Evolutionary conservation across 768 basidiomycete genomes (phyloP).

Genomic region (Gymnopilus junonius): DNA sequence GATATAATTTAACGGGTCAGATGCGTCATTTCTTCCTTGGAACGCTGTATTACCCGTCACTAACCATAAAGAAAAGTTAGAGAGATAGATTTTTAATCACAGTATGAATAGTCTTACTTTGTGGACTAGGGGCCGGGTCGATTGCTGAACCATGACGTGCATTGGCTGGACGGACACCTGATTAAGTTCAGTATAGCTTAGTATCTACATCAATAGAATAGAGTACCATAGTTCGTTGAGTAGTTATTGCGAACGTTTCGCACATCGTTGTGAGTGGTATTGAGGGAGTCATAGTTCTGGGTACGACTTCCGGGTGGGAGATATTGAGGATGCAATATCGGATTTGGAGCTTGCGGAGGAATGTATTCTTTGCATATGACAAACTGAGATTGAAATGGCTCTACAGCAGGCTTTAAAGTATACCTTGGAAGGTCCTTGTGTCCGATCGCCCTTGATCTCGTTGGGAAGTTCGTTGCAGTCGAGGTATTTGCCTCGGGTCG

Average conservation of each 20-base stretch:
- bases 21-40: background rate
- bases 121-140: background rate
- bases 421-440: background rate
- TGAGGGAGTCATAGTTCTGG: slow-evolving; percentile 4
- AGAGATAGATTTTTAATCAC: background rate
- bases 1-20: background rate
- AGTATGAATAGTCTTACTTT: background rate
- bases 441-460: background rate
- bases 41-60: background rate
- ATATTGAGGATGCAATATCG: background rate
- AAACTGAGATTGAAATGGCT: background rate
- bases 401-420: background rate
- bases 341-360: slow-evolving; percentile 2
- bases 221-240: slow-evolving; percentile 13
- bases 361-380: background rate
- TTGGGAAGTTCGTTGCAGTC: background rate
- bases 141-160: background rate
- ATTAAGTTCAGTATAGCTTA: background rate
- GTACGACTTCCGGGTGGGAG: background rate
- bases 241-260: slow-evolving; percentile 8
- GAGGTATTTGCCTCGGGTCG: background rate
- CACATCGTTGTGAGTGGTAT: background rate
- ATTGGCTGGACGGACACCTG: background rate
- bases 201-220: background rate
- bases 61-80: background rate